Evolutionary conservation across 352 stramenopile species (phyloP), one percentile per base, ranked within the genome.

Genomic region (Aphanomyces cochlioides): DNA sequence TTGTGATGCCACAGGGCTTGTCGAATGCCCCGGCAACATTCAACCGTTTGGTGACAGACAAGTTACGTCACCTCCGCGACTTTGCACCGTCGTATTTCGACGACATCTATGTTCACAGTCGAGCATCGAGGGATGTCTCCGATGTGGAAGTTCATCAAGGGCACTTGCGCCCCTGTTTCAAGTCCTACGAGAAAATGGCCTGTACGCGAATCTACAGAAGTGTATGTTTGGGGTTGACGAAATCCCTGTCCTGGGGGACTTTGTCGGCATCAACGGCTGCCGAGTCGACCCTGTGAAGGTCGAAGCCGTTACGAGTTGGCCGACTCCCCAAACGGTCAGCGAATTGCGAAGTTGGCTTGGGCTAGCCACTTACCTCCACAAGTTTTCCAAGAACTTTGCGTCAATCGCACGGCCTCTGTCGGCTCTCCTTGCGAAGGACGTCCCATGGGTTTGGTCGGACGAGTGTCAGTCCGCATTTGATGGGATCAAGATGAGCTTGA

Each of bases 61-160:
- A 77, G 5, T 73, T 83, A 10, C 47, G 74, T 13, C 53, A 70
- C 8, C n/a, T 73, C 0, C 67, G 72, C 5, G 58, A 47, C 1
- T 77, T 74, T 40, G 59, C 58, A 3, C 73, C 61, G 40, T 74
- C 48, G 28, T 83, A 79, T 12, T 80, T 78, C n/a, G 67, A 74
- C 47, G 72, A 77, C 28, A 72, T 79, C 56, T 80, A 72, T 59
- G 66, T 77, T n/a, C 74, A 76, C 37, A 75, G 66, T 64, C 65
- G 37, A 57, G 66, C 21, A 12, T 58, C 50, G 8, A n/a, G 7
- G 37, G 37, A n/a, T 34, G 8, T 10, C 7, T 58, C 50, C 7
- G n/a, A 69, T 19, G 10, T 74, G 5, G 70, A 75, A 19, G 43
- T 73, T 0, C 75, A 82, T 67, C 12, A 66, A 3, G 12, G 56